Conservation (phyloP, 306 rosid genomes). For the Heteromeles arbutifolia region DNA sequence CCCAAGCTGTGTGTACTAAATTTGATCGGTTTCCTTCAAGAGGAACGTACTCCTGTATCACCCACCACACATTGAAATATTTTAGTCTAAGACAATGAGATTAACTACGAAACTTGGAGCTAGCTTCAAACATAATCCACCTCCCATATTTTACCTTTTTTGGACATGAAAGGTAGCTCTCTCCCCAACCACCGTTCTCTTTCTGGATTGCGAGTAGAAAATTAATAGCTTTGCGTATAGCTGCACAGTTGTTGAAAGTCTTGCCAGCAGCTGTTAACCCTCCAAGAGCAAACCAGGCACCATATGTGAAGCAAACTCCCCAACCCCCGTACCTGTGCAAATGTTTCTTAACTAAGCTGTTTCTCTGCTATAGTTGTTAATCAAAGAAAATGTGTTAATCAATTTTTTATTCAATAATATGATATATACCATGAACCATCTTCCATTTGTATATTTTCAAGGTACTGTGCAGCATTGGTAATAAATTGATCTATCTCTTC, state of each 20-base stretch:
- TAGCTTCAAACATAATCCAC: not conserved
- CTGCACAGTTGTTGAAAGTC: no score
- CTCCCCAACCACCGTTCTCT: conserved; percentile 75
- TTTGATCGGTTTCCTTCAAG: conserved; percentile 48
- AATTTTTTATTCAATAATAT: not conserved
- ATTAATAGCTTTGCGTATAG: no score
- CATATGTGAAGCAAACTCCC: no score
- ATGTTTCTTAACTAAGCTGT: not conserved
- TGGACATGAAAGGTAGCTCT: conserved; percentile 53
- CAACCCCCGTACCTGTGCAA: conserved; percentile 9
- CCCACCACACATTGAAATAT: not conserved
- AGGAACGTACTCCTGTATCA: conserved; percentile 36
- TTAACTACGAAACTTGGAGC: not conserved
- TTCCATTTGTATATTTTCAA: conserved; percentile 2
- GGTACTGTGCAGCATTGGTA: not conserved
- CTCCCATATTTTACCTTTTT: conserved; percentile 22
- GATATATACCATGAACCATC: conserved; percentile 11
- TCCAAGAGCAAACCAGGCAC: no score
- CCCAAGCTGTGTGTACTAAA: conserved; percentile 70
- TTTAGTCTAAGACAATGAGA: not conserved
- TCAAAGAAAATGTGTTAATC: no score
- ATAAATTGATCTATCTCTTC: not conserved
- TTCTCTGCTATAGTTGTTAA: not conserved
- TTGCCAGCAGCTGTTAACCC: no score
- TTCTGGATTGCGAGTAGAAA: conserved; percentile 32